Evolutionary conservation across 148 eudicot species (phyloP).

Genomic region (Rhododendron mucronatum): DNA sequence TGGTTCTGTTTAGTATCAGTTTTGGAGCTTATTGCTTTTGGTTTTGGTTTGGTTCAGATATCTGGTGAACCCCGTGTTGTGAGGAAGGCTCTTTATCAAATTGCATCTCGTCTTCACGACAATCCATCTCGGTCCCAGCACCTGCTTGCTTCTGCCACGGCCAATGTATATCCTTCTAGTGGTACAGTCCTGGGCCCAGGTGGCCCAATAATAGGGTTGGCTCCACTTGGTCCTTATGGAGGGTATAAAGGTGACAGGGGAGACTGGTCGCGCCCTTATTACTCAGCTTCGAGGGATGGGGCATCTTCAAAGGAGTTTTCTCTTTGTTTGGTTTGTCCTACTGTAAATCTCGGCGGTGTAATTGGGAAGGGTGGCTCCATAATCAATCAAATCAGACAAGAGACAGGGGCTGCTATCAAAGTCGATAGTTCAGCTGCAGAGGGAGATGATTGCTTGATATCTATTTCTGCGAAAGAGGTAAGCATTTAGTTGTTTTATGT

Average conservation of each 20-base stretch:
- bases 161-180: slow-evolving; percentile 45
- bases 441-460: slow-evolving; percentile 80
- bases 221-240: slow-evolving; percentile 76
- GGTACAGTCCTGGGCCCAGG: slow-evolving; percentile 71
- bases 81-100: slow-evolving; percentile 72
- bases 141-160: slow-evolving; percentile 63
- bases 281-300: slow-evolving; percentile 64
- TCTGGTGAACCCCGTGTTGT: slow-evolving; percentile 81
- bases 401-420: slow-evolving; percentile 76
- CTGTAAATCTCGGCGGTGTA: slow-evolving; percentile 82
- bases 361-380: slow-evolving; percentile 93
- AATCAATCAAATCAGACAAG: slow-evolving; percentile 95
- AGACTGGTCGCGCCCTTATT: slow-evolving; percentile 65
- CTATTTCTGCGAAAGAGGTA: slow-evolving; percentile 87
- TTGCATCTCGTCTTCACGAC: slow-evolving; percentile 86
- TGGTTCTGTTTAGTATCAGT: not conserved
- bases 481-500: not conserved
- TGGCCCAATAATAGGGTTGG: slow-evolving; percentile 66
- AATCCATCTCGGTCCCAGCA: slow-evolving; percentile 96
- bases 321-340: slow-evolving; percentile 82
- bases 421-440: slow-evolving; percentile 90
- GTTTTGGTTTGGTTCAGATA: slow-evolving; percentile 36
- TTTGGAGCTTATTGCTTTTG: not conserved
- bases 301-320: slow-evolving; percentile 73
- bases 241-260: slow-evolving; percentile 75